Percentiles rank a stretch among this genome's conserved stretches.
These are phyloP conservation scores for Cymbopogon flexuosus DNA, from an alignment of 202 grass and related monocot species.

Conservation along the genomic window DNA sequence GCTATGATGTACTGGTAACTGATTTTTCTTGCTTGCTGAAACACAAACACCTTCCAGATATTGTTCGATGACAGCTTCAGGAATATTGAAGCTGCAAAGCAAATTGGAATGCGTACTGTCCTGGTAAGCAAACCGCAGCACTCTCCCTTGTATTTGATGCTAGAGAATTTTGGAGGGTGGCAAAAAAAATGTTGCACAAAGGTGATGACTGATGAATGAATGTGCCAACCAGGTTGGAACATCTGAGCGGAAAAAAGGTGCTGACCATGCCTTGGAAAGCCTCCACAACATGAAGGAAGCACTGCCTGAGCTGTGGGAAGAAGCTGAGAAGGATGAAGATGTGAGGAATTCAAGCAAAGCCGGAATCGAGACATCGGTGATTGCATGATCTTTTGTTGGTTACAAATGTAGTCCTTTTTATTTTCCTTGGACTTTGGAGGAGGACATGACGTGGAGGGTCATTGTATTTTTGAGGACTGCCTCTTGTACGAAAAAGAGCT, in stretches of 20 bases:
- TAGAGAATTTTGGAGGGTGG: not conserved
- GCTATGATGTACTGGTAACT: not conserved
- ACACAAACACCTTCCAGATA: constrained; percentile 45
- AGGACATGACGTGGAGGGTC: not conserved
- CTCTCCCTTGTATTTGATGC: not conserved
- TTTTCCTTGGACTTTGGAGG: not conserved
- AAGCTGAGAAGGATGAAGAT: constrained; percentile 60
- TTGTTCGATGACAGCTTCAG: constrained; percentile 79
- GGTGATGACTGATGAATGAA: not conserved
- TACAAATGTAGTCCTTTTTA: not conserved
- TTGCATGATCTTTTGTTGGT: constrained; percentile 25
- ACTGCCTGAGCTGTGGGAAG: constrained; percentile 74
- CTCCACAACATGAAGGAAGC: constrained; percentile 84
- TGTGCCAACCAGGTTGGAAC: constrained; percentile 60
- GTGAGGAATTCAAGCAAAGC: constrained; percentile 59
- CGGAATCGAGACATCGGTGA: constrained; percentile 65
- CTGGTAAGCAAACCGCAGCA: constrained; percentile 38
- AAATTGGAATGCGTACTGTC: constrained; percentile 55
- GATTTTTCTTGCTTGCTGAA: not conserved
- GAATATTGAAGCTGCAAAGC: constrained; percentile 75
- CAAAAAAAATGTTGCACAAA: not conserved
- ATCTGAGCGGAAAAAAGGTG: constrained; percentile 62
- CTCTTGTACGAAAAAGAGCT: not conserved
- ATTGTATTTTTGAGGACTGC: not conserved
- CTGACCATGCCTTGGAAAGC: constrained; percentile 72